phyloP scores from a whole-genome alignment of 306 rosid species.

The Vigna trinervia region DNA sequence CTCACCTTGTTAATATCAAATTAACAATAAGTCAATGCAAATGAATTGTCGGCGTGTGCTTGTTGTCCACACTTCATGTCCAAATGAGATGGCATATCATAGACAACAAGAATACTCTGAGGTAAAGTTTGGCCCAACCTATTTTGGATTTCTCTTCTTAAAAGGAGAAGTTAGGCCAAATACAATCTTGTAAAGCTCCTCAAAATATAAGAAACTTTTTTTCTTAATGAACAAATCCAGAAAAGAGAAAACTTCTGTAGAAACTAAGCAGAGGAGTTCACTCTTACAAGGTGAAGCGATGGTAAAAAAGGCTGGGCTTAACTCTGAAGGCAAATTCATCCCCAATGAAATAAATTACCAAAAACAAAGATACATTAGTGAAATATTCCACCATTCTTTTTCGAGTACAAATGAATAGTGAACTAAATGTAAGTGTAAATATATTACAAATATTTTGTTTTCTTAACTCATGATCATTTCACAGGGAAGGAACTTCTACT shows the following conservation, averaged over 20 bases:
- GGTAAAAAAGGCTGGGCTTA: background rate
- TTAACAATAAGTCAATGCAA: background rate
- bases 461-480: background rate
- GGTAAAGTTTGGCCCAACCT: background rate
- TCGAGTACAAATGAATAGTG: background rate
- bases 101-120: background rate
- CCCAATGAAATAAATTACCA: constrained; percentile 3
- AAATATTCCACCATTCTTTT: constrained; percentile 5
- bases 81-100: constrained; percentile 5
- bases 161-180: background rate
- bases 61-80: background rate
- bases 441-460: background rate
- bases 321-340: background rate
- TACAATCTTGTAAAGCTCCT: background rate
- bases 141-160: background rate
- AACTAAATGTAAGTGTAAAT: background rate
- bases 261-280: background rate
- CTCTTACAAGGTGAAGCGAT: background rate
- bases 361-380: background rate
- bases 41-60: background rate
- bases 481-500: constrained; percentile 6
- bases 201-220: background rate
- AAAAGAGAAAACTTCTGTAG: background rate
- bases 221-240: background rate
- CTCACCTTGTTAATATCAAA: background rate